Conservation (phyloP, 1,284 basidiomycete genomes). For the Tetrapyrgos nigripes region DNA sequence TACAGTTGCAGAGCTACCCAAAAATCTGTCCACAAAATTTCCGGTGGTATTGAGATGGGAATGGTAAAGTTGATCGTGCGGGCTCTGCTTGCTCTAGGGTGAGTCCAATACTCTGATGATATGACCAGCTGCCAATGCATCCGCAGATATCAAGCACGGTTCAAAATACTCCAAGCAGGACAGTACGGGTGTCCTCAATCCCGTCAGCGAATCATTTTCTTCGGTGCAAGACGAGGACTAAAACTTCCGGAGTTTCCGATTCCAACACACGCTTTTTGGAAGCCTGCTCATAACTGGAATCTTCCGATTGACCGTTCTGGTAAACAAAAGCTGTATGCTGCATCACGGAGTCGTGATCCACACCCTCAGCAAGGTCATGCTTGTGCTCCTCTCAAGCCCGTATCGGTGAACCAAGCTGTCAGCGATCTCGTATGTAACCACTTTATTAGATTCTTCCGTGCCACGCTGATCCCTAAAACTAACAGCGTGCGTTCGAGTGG, state of each 20-base stretch:
- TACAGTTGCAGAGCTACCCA: constrained; percentile 41
- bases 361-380: constrained; percentile 41
- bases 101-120: constrained; percentile 24
- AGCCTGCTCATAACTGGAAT: constrained; percentile 23
- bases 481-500: constrained; percentile 74
- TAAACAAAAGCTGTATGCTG: constrained; percentile 37
- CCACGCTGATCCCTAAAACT: constrained; percentile 30
- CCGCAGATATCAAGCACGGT: constrained; percentile 72
- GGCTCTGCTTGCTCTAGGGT: constrained; percentile 67
- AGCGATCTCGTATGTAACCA: constrained; percentile 61
- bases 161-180: constrained; percentile 68
- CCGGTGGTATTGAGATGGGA: constrained; percentile 55
- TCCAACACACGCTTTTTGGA: constrained; percentile 61
- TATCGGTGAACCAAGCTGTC: constrained; percentile 69
- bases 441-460: not conserved
- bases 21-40: constrained; percentile 24
- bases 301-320: constrained; percentile 42
- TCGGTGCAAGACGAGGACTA: constrained; percentile 61
- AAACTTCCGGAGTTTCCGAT: constrained; percentile 66
- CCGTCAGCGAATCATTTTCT: constrained; percentile 70
- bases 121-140: not conserved
- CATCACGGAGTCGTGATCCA: constrained; percentile 37
- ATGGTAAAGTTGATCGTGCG: constrained; percentile 70
- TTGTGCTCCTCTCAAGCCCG: constrained; percentile 60
- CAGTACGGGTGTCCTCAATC: constrained; percentile 75